Conservation (phyloP, 2,329 filamentous ascomycete genomes). For the Cucurbitaria berberidis region DNA sequence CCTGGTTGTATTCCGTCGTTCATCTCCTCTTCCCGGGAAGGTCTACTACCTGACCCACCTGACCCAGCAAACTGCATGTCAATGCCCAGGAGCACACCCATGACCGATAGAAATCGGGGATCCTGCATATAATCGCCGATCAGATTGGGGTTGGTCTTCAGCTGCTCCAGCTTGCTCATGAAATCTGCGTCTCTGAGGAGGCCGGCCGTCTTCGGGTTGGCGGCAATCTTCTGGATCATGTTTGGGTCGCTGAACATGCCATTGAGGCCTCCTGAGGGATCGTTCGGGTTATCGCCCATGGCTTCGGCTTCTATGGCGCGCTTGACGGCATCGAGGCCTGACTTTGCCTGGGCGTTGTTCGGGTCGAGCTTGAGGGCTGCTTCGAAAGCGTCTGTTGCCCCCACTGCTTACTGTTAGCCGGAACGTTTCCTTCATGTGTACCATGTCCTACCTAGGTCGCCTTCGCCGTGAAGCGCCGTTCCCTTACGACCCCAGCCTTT, state of each 20-base stretch:
- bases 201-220: constrained; percentile 88
- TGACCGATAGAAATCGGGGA: constrained; percentile 89
- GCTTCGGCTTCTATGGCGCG: constrained; percentile 84
- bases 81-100: constrained; percentile 91
- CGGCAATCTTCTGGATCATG: constrained; percentile 86
- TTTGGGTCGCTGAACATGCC: constrained; percentile 94
- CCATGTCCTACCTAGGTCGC: constrained; percentile 69
- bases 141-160: constrained; percentile 80
- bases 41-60: constrained; percentile 47
- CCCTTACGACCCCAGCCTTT: constrained; percentile 97
- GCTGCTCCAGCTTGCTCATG: constrained; percentile 84
- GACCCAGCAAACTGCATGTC: constrained; percentile 78
- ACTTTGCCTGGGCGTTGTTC: constrained; percentile 90
- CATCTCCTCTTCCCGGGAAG: constrained; percentile 64
- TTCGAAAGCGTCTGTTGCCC: constrained; percentile 88
- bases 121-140: constrained; percentile 84
- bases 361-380: constrained; percentile 93
- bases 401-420: constrained; percentile 56
- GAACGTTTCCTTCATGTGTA: background rate
- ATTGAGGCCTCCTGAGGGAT: constrained; percentile 78
- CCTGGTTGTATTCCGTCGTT: constrained; percentile 85
- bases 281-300: constrained; percentile 64
- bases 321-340: constrained; percentile 81
- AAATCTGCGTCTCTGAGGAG: constrained; percentile 84
- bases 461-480: constrained; percentile 83